These are phyloP conservation scores for Byssochlamys sp. DNA, from an alignment of 2,329 filamentous ascomycete genomes.

Conservation along the genomic window DNA sequence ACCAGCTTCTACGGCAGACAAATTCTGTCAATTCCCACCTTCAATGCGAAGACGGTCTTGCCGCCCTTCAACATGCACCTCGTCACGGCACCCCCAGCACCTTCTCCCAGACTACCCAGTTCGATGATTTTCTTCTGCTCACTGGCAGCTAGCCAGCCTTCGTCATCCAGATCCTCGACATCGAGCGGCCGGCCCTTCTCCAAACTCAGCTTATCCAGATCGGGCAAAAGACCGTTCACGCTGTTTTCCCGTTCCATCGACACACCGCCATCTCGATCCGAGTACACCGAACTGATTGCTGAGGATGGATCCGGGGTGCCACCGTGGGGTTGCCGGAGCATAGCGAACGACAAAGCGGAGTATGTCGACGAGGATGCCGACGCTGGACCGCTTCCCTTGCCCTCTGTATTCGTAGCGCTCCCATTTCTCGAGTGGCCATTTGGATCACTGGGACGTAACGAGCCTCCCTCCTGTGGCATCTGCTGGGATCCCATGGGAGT, in stretches of 20 bases:
- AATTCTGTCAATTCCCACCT: constrained; percentile 49
- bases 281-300: constrained; percentile 75
- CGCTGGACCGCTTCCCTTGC: constrained; percentile 67
- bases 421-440: constrained; percentile 73
- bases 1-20: background rate
- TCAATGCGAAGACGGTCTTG: constrained; percentile 89
- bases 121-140: constrained; percentile 80
- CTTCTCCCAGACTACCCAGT: constrained; percentile 81
- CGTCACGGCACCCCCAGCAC: constrained; percentile 90
- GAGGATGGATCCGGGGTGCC: constrained; percentile 76
- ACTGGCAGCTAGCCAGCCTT: constrained; percentile 88
- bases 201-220: constrained; percentile 69
- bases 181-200: constrained; percentile 77
- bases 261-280: constrained; percentile 63
- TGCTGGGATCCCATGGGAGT: constrained; percentile 71
- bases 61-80: constrained; percentile 79
- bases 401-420: constrained; percentile 70
- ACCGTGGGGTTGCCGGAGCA: constrained; percentile 50
- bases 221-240: constrained; percentile 62
- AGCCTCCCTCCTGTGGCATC: constrained; percentile 59
- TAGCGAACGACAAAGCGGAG: constrained; percentile 72
- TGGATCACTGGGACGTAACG: constrained; percentile 54
- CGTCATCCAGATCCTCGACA: constrained; percentile 88
- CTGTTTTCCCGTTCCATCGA: constrained; percentile 77
- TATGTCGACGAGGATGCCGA: constrained; percentile 82